Evolutionary conservation across 192 early-diverging fungal species (phyloP), one percentile per base, ranked within the genome.

Genomic region (Phycomyces blakesleeanus): DNA sequence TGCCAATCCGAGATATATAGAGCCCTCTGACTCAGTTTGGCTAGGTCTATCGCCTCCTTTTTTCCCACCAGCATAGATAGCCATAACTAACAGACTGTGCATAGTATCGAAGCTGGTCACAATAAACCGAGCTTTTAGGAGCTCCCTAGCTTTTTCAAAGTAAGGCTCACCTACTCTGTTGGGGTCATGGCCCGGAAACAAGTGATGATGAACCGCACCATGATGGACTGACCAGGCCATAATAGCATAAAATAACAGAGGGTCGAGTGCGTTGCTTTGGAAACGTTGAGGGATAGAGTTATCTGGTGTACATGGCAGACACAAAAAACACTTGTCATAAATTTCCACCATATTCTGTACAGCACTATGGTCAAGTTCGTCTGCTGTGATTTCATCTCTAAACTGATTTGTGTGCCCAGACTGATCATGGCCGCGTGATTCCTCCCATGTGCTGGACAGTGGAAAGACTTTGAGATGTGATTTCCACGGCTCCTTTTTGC

Each of bases 171-270:
- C 73, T 51, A 75, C 67, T 16, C 26, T 29, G 37, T 69, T 75
- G 34, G 73, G 73, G 50, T 75, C 67, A 29, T 61, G 58, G n/a
- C 67, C 73, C 0, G 57, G 64, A 61, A 75, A 69, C 49, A 64
- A 57, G 20, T 52, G 63, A 34, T 75, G 73, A 49, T 69, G 61
- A 6, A 75, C 61, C 3, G 67, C 67, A 21, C 63, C 66, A 61
- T 75, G 73, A 2, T 67, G 44, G 6, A 63, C 61, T 3, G 73
- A 49, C 73, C 73, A 75, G 25, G 73, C 61, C 27, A 75, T 44
- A 0, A 69, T 41, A 15, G 73, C 63, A 62, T 75, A 57, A 4
- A 40, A 21, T n/a, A 75, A 8, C 12, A 75, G 22, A 20, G 71
- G 60, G 29, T 61, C 57, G 16, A 63, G 21, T 0, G 39, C 51